Percentiles rank a stretch among this genome's conserved stretches.
Evolutionary conservation across 2,329 filamentous ascomycete genomes (phyloP).

Genomic region (Cladosporium sp.): DNA sequence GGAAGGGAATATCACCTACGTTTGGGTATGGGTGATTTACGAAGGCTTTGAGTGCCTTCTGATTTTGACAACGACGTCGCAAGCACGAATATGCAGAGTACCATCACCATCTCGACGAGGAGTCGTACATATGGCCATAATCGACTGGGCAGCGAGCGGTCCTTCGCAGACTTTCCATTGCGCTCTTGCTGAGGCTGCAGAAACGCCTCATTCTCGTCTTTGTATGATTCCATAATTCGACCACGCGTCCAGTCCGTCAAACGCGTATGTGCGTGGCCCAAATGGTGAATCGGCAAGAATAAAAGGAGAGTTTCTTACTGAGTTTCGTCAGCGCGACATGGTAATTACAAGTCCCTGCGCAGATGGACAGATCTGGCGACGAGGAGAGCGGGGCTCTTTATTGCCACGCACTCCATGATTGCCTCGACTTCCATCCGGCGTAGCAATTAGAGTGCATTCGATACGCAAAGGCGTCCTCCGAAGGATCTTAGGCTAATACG

Average conservation of each 20-base stretch:
- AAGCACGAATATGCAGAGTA: conserved; percentile 8
- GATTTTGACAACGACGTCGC: neutral
- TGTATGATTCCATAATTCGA: neutral
- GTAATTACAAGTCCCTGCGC: neutral
- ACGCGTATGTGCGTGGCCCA: neutral
- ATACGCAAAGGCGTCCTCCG: neutral
- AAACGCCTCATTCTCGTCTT: conserved; percentile 2
- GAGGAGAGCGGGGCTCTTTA: neutral
- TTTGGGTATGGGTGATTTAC: conserved; percentile 4
- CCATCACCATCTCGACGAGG: conserved; percentile 5
- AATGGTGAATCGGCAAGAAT: neutral
- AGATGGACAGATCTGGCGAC: neutral
- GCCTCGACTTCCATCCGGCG: neutral
- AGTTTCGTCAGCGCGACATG: neutral
- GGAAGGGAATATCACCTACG: neutral
- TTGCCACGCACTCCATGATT: neutral
- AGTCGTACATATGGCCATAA: conserved; percentile 5
- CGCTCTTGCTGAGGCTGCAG: neutral
- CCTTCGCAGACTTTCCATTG: neutral
- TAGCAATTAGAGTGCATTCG: conserved; percentile 6
- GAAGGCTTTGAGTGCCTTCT: neutral
- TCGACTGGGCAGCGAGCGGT: neutral
- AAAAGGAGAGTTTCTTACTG: neutral
- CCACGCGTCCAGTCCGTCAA: neutral
- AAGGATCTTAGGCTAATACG: conserved; percentile 11